Conservation (phyloP, 805 yeast species). For the Metschnikowia gelsemii region DNA sequence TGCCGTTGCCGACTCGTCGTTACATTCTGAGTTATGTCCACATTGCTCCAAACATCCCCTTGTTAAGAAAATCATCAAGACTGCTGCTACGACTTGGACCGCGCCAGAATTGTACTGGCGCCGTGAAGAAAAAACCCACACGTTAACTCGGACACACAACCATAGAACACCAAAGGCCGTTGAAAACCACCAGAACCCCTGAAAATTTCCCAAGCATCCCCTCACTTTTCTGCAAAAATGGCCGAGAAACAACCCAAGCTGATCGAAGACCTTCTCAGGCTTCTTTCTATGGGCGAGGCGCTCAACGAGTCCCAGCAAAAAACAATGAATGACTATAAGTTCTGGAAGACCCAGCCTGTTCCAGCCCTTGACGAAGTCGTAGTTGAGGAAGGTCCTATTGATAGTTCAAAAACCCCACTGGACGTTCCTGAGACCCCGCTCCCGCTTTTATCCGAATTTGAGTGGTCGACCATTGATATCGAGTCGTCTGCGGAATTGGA, state of each 20-base stretch:
- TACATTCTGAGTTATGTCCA: too few species aligned
- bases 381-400: slow-evolving; percentile 79
- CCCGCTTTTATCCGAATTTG: slow-evolving; percentile 74
- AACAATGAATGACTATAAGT: slow-evolving; percentile 81
- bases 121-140: too few species aligned
- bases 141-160: too few species aligned
- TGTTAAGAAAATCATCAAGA: too few species aligned
- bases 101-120: too few species aligned
- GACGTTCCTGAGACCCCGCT: slow-evolving; percentile 72
- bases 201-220: background rate
- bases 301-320: slow-evolving; percentile 54
- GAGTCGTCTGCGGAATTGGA: slow-evolving; percentile 54
- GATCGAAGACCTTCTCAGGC: slow-evolving; percentile 60
- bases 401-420: slow-evolving; percentile 59
- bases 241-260: slow-evolving; percentile 16
- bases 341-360: slow-evolving; percentile 98
- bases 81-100: too few species aligned
- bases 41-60: too few species aligned
- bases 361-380: slow-evolving; percentile 68
- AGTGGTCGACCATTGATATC: slow-evolving; percentile 80
- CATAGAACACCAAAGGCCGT: too few species aligned
- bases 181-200: too few species aligned
- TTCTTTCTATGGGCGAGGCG: slow-evolving; percentile 52
- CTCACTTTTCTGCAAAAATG: background rate
- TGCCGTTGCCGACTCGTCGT: too few species aligned